phyloP scores from a whole-genome alignment of 108 stramenopile species.

The Nitzschia putrida region DNA sequence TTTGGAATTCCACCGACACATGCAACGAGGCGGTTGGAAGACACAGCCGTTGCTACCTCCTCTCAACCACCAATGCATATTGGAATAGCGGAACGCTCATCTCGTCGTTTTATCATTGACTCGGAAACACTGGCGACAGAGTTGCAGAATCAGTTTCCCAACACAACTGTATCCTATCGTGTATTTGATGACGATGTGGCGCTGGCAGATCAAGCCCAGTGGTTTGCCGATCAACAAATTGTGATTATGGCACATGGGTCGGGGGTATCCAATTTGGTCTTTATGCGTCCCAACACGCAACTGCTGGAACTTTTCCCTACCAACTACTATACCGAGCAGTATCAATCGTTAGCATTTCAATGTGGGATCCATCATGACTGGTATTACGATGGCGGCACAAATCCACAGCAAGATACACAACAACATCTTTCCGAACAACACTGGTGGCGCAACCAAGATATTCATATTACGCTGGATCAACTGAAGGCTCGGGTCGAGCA shows the following conservation, averaged over 20 bases:
- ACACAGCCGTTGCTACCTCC: background rate
- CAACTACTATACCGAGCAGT: slow-evolving; percentile 1
- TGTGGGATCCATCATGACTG: slow-evolving; percentile 23
- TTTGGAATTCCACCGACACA: background rate
- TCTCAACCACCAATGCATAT: background rate
- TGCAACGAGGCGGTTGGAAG: background rate
- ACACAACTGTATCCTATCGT: slow-evolving; percentile 6
- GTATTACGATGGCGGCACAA: slow-evolving; percentile 15
- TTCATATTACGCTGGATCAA: slow-evolving; percentile 8
- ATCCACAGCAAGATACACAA: slow-evolving; percentile 7
- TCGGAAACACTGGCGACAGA: slow-evolving; percentile 2
- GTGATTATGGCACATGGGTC: slow-evolving; percentile 24
- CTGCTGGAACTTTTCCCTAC: slow-evolving; percentile 22
- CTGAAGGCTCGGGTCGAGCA: slow-evolving; percentile 10
- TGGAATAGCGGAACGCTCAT: background rate
- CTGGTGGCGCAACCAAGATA: slow-evolving; percentile 7
- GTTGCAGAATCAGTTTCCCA: slow-evolving; percentile 4
- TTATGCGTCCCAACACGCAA: slow-evolving; percentile 16
- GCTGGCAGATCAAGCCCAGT: slow-evolving; percentile 13
- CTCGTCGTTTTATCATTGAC: background rate
- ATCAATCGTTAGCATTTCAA: slow-evolving; percentile 4
- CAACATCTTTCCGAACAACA: slow-evolving; percentile 4
- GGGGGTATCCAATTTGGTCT: slow-evolving; percentile 12
- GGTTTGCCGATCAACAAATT: slow-evolving; percentile 13
- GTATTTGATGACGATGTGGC: background rate